Evolutionary conservation across 768 basidiomycete genomes (phyloP).

Genomic region (Clitopilus passeckerianus): DNA sequence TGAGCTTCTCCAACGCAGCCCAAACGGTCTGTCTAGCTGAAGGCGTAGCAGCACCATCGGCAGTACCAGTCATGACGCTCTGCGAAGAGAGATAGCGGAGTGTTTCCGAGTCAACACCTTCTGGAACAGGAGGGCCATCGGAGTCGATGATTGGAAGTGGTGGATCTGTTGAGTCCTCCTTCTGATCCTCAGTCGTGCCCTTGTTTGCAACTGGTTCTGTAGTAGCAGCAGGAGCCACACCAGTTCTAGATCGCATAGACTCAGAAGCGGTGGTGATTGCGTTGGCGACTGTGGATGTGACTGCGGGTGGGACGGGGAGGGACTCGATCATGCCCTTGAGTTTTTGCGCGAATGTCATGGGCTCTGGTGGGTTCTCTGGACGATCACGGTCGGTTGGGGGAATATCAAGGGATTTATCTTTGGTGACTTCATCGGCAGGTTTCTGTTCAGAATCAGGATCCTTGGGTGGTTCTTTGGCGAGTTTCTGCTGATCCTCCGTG

Average conservation of each 20-base stretch:
- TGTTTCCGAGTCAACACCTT: constrained; percentile 42
- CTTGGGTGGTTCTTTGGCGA: constrained; percentile 5
- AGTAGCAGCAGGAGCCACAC: background rate
- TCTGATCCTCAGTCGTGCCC: background rate
- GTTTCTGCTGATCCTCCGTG: constrained; percentile 3
- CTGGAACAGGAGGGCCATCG: constrained; percentile 31
- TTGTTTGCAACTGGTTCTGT: background rate
- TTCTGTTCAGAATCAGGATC: background rate
- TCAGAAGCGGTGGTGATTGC: constrained; percentile 9
- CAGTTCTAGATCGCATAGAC: constrained; percentile 3
- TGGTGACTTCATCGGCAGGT: background rate
- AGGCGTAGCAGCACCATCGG: constrained; percentile 16
- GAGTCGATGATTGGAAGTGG: constrained; percentile 11
- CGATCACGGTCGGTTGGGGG: background rate
- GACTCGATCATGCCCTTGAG: constrained; percentile 31
- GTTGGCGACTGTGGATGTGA: constrained; percentile 11
- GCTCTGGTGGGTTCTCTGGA: constrained; percentile 18
- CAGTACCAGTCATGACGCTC: constrained; percentile 58
- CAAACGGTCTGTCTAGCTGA: constrained; percentile 46
- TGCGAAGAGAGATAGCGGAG: constrained; percentile 51
- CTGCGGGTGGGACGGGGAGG: constrained; percentile 25
- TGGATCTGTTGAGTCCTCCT: background rate
- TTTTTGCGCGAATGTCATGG: constrained; percentile 29
- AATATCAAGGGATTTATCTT: background rate
- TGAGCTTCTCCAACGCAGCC: constrained; percentile 50